Evolutionary conservation across 768 basidiomycete genomes (phyloP).

Genomic region (Suillus americanus): DNA sequence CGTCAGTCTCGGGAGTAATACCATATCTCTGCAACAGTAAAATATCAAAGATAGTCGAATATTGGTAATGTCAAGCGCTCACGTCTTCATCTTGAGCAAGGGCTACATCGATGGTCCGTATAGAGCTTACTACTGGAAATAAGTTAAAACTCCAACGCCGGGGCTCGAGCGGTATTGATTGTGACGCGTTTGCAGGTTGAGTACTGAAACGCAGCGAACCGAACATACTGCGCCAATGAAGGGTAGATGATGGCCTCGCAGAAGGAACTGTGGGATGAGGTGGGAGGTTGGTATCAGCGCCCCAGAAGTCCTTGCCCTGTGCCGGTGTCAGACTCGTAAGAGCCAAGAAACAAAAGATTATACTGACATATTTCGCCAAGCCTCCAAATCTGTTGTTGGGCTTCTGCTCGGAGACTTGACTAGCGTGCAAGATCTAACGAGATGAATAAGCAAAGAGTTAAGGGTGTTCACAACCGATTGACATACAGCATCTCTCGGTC

Average conservation of each 20-base stretch:
- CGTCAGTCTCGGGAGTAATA: too few species aligned
- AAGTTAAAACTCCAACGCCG: neutral
- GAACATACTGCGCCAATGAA: neutral
- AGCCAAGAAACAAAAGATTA: neutral
- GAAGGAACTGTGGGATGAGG: neutral
- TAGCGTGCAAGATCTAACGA: neutral
- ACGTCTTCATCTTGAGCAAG: too few species aligned
- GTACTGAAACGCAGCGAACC: neutral
- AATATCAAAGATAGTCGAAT: too few species aligned
- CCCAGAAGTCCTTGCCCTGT: neutral
- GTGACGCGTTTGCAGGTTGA: neutral
- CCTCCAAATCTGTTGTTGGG: neutral
- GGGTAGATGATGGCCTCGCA: neutral
- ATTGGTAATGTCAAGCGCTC: too few species aligned
- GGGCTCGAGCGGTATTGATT: neutral
- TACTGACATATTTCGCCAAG: neutral
- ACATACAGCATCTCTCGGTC: neutral
- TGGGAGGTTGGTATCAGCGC: neutral
- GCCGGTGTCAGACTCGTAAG: neutral
- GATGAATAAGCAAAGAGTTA: neutral
- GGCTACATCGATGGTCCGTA: neutral
- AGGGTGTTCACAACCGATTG: neutral
- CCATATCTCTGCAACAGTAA: too few species aligned
- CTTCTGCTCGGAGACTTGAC: neutral
- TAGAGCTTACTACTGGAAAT: neutral